These are phyloP conservation scores for Neurospora sp. DNA, from an alignment of 495 filamentous ascomycete species.

Conservation along the genomic window DNA sequence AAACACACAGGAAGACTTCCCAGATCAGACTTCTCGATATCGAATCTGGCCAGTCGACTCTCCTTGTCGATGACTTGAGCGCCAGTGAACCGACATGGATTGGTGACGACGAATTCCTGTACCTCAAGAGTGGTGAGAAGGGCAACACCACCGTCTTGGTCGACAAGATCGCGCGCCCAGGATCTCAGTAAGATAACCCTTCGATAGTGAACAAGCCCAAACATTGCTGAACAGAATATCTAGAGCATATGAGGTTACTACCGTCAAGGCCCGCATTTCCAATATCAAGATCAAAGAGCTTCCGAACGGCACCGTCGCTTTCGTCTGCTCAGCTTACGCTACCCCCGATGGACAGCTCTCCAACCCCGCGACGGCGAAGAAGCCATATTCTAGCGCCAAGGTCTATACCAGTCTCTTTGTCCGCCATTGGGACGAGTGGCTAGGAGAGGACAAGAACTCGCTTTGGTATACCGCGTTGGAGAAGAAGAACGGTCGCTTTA, in stretches of 20 bases:
- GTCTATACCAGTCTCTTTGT: constrained; percentile 64
- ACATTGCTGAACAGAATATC: not conserved
- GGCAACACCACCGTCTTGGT: constrained; percentile 56
- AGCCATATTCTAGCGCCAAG: constrained; percentile 47
- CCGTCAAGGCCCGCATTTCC: constrained; percentile 56
- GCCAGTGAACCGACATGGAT: constrained; percentile 72
- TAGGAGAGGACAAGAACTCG: constrained; percentile 55
- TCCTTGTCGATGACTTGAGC: constrained; percentile 53
- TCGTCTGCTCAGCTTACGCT: constrained; percentile 55
- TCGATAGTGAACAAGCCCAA: not conserved
- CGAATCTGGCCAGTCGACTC: constrained; percentile 50
- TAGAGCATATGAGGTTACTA: constrained; percentile 45
- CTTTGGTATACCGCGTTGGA: constrained; percentile 64
- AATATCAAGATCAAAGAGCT: constrained; percentile 62
- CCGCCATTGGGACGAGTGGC: constrained; percentile 68
- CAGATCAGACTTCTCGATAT: constrained; percentile 72
- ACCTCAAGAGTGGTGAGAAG: constrained; percentile 53
- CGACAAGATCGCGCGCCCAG: constrained; percentile 33
- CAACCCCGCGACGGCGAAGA: constrained; percentile 47
- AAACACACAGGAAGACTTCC: constrained; percentile 60
- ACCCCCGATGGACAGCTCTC: constrained; percentile 51
- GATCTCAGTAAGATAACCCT: not conserved
- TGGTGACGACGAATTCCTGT: constrained; percentile 53
- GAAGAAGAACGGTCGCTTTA: constrained; percentile 32
- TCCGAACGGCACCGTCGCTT: constrained; percentile 51